These are phyloP conservation scores for Hylodesmum podocarpum DNA, from an alignment of 306 rosid species.

Conservation along the genomic window DNA sequence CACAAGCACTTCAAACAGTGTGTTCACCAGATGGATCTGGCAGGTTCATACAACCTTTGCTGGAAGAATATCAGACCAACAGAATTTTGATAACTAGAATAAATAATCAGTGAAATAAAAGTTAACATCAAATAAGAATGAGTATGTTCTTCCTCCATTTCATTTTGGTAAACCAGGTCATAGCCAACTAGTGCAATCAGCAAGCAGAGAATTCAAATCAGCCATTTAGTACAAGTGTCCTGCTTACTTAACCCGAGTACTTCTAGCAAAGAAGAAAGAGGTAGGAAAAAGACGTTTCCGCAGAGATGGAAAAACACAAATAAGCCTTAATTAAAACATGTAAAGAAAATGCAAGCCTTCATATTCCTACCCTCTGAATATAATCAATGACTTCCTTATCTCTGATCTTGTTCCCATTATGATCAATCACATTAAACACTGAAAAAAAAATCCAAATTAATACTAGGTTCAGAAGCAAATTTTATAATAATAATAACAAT, in stretches of 20 bases:
- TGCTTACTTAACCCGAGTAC: conserved; percentile 13
- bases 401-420: conserved; percentile 77
- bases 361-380: conserved; percentile 72
- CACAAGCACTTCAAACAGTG: neutral
- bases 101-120: neutral
- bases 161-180: neutral
- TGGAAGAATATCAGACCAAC: neutral
- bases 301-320: conserved; percentile 20
- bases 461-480: conserved; percentile 13
- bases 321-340: conserved; percentile 21
- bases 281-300: neutral
- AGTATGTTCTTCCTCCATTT: neutral
- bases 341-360: neutral
- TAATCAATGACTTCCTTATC: conserved; percentile 77
- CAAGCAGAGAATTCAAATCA: neutral
- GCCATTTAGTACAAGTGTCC: neutral
- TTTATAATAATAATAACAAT: neutral
- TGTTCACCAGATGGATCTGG: neutral
- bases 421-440: conserved; percentile 84
- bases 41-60: neutral
- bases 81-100: neutral
- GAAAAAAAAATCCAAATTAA: conserved; percentile 38
- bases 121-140: neutral
- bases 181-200: conserved; percentile 7
- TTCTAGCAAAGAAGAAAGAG: neutral